phyloP scores from a whole-genome alignment of 1,284 basidiomycete genomes.

The Athelia psychrophila region DNA sequence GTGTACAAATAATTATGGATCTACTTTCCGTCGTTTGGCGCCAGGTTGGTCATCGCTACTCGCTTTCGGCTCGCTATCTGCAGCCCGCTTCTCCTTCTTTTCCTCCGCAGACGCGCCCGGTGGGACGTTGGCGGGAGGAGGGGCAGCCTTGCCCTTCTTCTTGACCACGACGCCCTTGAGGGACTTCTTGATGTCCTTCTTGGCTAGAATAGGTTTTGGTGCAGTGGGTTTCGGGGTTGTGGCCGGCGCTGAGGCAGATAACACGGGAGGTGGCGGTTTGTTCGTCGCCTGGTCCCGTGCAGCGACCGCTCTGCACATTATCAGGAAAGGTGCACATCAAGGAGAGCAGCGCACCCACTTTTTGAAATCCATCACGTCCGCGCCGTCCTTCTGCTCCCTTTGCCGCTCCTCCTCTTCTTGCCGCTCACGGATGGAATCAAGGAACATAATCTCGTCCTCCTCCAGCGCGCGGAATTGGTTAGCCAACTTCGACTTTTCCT shows the following conservation, averaged over 20 bases:
- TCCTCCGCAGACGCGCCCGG: slow-evolving; percentile 9
- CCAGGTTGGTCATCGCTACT: slow-evolving; percentile 32
- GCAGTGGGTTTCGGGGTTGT: slow-evolving; percentile 27
- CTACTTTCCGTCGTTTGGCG: slow-evolving; percentile 53
- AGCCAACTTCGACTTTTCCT: slow-evolving; percentile 89
- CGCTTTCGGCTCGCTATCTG: slow-evolving; percentile 7
- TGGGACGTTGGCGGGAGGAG: slow-evolving; percentile 18
- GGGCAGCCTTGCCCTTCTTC: slow-evolving; percentile 53
- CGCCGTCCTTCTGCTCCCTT: slow-evolving; percentile 74
- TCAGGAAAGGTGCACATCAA: slow-evolving; percentile 5
- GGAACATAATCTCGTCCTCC: slow-evolving; percentile 87
- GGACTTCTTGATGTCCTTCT: slow-evolving; percentile 58
- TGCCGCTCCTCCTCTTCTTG: slow-evolving; percentile 73
- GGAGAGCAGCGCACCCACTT: slow-evolving; percentile 47
- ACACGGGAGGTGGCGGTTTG: slow-evolving; percentile 39
- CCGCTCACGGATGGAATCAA: slow-evolving; percentile 78
- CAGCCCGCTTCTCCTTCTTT: slow-evolving; percentile 5
- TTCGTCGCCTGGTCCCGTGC: slow-evolving; percentile 58
- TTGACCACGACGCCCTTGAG: slow-evolving; percentile 80
- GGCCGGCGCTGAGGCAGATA: slow-evolving; percentile 14
- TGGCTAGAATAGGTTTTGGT: slow-evolving; percentile 14
- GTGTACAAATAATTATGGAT: slow-evolving; percentile 10
- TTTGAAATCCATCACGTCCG: slow-evolving; percentile 77
- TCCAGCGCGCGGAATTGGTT: slow-evolving; percentile 92
- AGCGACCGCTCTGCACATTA: slow-evolving; percentile 62